Base-by-base conservation (phyloP, 202 grass and related monocot genomes). In the Setaria italica region DNA sequence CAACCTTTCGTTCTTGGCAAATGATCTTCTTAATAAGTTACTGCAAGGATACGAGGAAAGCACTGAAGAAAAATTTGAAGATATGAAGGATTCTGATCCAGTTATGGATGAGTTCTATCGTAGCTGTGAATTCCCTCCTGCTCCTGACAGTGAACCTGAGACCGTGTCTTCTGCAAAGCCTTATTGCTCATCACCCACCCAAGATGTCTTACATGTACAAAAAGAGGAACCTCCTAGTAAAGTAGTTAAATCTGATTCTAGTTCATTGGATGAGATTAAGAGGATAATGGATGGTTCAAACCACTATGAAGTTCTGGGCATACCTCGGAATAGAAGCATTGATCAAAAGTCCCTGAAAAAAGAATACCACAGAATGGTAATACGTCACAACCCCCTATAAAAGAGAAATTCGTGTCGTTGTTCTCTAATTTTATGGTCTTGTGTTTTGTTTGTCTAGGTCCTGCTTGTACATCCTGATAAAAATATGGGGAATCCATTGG, bases 391-490 rank as follows among this genome's bases (percentile, higher is more conserved):
- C 21, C 78, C 54, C 76, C 12, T 90, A 37, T 62, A 65, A 50
- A 11, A 30, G 49, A 77, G n/a, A 66, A 79, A 84, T 64, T 57
- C 55, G 78, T 85, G 4, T 20, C 55, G 81, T 19, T 41, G 21
- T 65, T 77, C 48, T 30, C 80, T 80, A 81, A 29, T 62, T 70
- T 69, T 75, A 48, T 66, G 54, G 47, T 73, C 67, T 67, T 34
- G n/a, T 78, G 4, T 70, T 89, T 79, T 88, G 32, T 77, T 74
- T 88, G 12, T 85, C 67, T 90, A 99, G 97, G 87, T 91, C 64
- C 65, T 94, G 43, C 88, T 99, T 91, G 97, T 99, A 55, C 97
- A 99, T 90, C 97, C 97, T 76, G 97, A 99, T 88, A 99, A 99
- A 85, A 99, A 99, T 80, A 94, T 93, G 90, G 94, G 94, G 37